Conservation (phyloP, 371 early-diverging fungal genomes). For the Encephalitozoon intestinalis region DNA sequence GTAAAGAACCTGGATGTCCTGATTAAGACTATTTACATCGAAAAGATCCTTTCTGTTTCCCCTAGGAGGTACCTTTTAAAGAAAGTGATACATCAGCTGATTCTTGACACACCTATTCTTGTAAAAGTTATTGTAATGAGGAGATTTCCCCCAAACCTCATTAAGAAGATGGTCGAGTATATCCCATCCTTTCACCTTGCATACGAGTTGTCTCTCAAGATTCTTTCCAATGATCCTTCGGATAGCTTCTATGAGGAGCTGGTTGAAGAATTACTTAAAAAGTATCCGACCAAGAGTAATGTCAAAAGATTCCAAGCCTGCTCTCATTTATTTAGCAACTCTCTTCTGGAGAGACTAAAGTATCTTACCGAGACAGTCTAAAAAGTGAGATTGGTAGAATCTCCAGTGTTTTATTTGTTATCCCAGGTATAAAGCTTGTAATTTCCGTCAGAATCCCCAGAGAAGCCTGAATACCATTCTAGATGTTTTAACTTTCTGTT, state of each 20-base stretch:
- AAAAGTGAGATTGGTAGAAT: too few species aligned
- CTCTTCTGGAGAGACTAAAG: background rate
- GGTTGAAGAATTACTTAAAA: background rate
- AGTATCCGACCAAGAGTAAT: conserved; percentile 11
- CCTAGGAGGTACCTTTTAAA: background rate
- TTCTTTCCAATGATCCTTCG: background rate
- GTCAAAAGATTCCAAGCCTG: background rate
- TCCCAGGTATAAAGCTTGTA: too few species aligned
- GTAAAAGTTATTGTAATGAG: conserved; percentile 14
- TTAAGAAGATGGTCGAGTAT: conserved; percentile 1
- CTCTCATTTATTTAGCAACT: background rate
- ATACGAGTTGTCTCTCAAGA: conserved; percentile 2
- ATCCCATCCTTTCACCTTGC: conserved; percentile 22
- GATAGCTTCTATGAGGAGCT: conserved; percentile 11
- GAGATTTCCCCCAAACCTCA: background rate
- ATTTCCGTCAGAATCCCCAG: too few species aligned
- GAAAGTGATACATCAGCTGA: conserved; percentile 9
- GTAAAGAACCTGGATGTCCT: conserved; percentile 8
- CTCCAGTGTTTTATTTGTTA: too few species aligned
- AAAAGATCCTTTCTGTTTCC: background rate
- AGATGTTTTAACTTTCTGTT: too few species aligned
- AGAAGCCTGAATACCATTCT: too few species aligned
- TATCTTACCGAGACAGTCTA: background rate
- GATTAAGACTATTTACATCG: conserved; percentile 16
- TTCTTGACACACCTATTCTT: conserved; percentile 10